Base-by-base conservation (phyloP, 306 rosid species). In the Quercus gilva region DNA sequence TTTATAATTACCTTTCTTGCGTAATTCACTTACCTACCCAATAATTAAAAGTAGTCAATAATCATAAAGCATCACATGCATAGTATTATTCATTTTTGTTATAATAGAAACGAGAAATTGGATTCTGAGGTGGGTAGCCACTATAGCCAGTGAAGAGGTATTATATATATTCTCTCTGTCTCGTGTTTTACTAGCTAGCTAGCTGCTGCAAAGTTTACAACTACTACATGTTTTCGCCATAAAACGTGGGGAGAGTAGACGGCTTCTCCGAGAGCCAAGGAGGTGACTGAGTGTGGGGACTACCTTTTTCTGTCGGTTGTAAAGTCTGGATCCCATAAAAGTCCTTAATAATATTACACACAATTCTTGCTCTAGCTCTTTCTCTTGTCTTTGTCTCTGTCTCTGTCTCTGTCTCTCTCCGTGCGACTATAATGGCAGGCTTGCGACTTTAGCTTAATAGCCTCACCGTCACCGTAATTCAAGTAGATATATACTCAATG, bases 281-380 rank as follows among this genome's bases (percentile, higher is more conserved):
- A 8, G 45, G 12, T 41, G 45, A 41, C 45, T 41, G 45, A 41
- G 45, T 41, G 59, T 63, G 61, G 72, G 76, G 69, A 67, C 86
- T 79, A 43, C 58, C 72, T 52, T 68, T 37, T 55, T 31, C 58
- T 70, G 83, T 83, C 86, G 78, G 86, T 74, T 79, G 80, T 64
- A 11, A 25, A 59, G 83, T 78, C 45, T 41, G 45, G 41, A 35
- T 35, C 0, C 41, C 9, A 35, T 35, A 35, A 9, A 35, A 35
- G 41, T 35, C 41, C 9, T 35, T 35, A 35, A 35, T 35, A 35
- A 5, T 6, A 35, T 35, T 35, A 35, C 41, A 35, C 41, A 35
- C 8, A 35, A 35, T 35, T 6, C 41, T 41, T 11, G 2, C 45
- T 41, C 41, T 35, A 33, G 41, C 41, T 35, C 11, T 41, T 0